Evolutionary conservation across 2,329 filamentous ascomycete genomes (phyloP).

Genomic region (Fusarium clavum): DNA sequence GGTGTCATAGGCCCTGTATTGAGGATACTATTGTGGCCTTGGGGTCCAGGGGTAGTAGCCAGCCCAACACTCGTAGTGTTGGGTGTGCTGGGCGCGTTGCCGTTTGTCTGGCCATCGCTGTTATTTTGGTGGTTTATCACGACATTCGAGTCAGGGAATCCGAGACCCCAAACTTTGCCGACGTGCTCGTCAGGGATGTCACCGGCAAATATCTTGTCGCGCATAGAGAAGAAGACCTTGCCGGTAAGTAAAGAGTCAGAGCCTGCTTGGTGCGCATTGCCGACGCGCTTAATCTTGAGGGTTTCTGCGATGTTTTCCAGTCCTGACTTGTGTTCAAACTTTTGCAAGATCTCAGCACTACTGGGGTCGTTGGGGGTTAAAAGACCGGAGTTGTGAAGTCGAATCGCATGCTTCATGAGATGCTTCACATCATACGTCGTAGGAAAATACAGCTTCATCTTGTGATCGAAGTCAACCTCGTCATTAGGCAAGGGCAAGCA

Average conservation of each 20-base stretch:
- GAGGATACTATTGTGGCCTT: conserved; percentile 63
- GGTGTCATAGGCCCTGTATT: conserved; percentile 81
- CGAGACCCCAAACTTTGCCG: conserved; percentile 93
- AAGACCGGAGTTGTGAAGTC: conserved; percentile 72
- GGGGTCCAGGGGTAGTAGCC: conserved; percentile 61
- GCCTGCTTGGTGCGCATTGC: conserved; percentile 90
- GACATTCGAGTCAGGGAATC: conserved; percentile 73
- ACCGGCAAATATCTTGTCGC: conserved; percentile 86
- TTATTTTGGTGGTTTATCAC: conserved; percentile 51
- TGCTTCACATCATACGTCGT: conserved; percentile 97
- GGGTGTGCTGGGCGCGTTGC: conserved; percentile 70
- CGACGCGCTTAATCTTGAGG: conserved; percentile 88
- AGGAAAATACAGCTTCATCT: conserved; percentile 94
- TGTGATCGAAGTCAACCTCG: conserved; percentile 87
- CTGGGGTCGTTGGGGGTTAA: conserved; percentile 71
- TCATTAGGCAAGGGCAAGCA: conserved; percentile 86
- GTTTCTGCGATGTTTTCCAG: conserved; percentile 95
- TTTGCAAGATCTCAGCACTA: conserved; percentile 80
- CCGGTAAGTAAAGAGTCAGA: conserved; percentile 95
- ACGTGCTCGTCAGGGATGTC: conserved; percentile 83
- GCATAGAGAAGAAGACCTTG: conserved; percentile 93
- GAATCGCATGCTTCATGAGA: conserved; percentile 89
- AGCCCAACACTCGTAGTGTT: conserved; percentile 71
- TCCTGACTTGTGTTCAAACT: conserved; percentile 89
- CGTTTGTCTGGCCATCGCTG: conserved; percentile 50